Evolutionary conservation across 2,329 filamentous ascomycete species (phyloP), one percentile per base, ranked within the genome.

Genomic region (Dothiorella sarmentorum): DNA sequence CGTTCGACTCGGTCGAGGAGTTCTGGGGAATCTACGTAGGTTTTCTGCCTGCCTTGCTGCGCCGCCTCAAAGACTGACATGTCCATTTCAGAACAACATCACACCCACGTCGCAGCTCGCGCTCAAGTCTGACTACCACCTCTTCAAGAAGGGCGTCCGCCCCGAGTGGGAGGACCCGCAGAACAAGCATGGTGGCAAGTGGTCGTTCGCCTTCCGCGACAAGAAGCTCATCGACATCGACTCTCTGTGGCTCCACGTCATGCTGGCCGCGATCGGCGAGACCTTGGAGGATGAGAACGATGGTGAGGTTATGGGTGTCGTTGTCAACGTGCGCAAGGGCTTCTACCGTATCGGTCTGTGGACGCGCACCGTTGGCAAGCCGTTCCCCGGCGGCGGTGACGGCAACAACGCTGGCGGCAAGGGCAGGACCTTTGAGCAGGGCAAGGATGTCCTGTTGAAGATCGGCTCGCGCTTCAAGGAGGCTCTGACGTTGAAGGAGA

Each of bases 11-110:
- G 2, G 94, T 99, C 24, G 94, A 99, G 79, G 95, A 99, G 76
- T 99, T 99, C 78, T 99, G 94, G 94, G 94, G 94, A 61, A 90
- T 99, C 73, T 97, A 97, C 77, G 95, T 99, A 83, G 74, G 92
- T 81, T 37, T 22, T 33, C 56, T 20, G 29, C n/a, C n/a, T 55
- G 47, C 15, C 44, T 58, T 33, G 31, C 31, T 9, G 44, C 26
- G 31, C 27, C 33, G 42, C 20, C 42, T 13, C 18, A 24, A n/a
- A 31, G 26, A 51, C 59, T 43, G 37, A 60, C 44, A 37, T 59
- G 22, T 49, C 42, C 17, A n/a, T 56, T 53, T 35, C 67, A 99
- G 95, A 99, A 99, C 84, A 99, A 99, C 77, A 97, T 99, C 74
- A 91, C 93, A 52, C 88, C 92, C 42, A 93, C 95, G 67, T 97